A percentile compares a stretch with the other conserved stretches of the same genome.
Evolutionary conservation across 768 basidiomycete genomes (phyloP).

Genomic region (Tubosaeta sp.): DNA sequence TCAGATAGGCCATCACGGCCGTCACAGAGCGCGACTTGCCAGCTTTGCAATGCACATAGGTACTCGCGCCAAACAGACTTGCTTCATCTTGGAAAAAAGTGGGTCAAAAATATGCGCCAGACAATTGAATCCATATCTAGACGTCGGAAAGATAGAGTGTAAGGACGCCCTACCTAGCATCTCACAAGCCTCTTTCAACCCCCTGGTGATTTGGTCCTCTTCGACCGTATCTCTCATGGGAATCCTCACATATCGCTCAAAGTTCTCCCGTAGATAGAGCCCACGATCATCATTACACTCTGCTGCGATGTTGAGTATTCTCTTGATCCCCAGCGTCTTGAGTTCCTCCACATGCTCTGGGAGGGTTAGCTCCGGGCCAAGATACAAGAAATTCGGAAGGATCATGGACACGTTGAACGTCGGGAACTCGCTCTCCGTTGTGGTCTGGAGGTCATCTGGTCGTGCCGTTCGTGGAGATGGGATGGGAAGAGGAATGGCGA

Average conservation of each 20-base stretch:
- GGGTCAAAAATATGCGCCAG: conserved; percentile 5
- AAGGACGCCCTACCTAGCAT: conserved; percentile 65
- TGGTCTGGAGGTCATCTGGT: conserved; percentile 39
- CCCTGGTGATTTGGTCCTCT: conserved; percentile 80
- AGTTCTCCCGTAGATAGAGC: conserved; percentile 57
- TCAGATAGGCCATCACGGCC: conserved; percentile 95
- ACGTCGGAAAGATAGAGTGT: background rate
- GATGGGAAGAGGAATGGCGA: conserved; percentile 15
- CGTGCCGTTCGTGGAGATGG: conserved; percentile 63
- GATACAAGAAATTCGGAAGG: conserved; percentile 83
- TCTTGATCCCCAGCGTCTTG: conserved; percentile 68
- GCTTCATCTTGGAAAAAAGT: conserved; percentile 70
- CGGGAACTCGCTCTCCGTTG: conserved; percentile 47
- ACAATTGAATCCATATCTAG: conserved; percentile 3
- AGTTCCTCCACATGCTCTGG: conserved; percentile 75
- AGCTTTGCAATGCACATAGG: conserved; percentile 95
- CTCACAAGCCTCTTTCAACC: conserved; percentile 81
- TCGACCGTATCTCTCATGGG: conserved; percentile 96
- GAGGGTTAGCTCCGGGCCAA: conserved; percentile 82
- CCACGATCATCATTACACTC: conserved; percentile 89
- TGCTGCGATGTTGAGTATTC: conserved; percentile 87
- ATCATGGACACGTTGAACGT: conserved; percentile 86
- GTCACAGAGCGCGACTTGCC: conserved; percentile 96
- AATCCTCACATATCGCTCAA: conserved; percentile 82
- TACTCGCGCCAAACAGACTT: conserved; percentile 78